Evolutionary conservation across 2,329 filamentous ascomycete species (phyloP).

Genomic region (Arthrinium puccinioides): DNA sequence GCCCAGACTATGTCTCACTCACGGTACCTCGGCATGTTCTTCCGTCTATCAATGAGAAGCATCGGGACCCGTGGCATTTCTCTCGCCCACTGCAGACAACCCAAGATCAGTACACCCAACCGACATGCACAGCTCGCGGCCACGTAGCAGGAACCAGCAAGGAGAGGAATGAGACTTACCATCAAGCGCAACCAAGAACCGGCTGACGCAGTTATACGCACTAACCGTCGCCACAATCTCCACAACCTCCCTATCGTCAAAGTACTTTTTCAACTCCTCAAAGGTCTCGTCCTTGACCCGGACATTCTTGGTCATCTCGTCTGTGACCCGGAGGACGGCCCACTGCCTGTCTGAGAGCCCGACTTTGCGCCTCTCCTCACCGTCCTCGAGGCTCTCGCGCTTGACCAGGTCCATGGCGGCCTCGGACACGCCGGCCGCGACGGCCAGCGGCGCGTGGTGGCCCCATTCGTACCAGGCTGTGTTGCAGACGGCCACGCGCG

Average conservation of each 20-base stretch:
- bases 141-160: neutral
- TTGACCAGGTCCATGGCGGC: constrained; percentile 40
- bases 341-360: constrained; percentile 53
- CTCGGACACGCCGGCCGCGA: constrained; percentile 47
- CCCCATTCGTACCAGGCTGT: constrained; percentile 80
- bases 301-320: constrained; percentile 76
- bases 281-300: constrained; percentile 64
- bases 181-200: constrained; percentile 76
- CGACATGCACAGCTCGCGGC: neutral
- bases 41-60: neutral
- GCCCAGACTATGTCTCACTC: neutral
- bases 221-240: constrained; percentile 71
- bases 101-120: constrained; percentile 14
- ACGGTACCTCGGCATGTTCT: neutral
- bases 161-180: constrained; percentile 37
- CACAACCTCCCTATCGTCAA: constrained; percentile 66
- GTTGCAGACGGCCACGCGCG: constrained; percentile 73
- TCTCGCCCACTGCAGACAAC: constrained; percentile 44
- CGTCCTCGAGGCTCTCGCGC: constrained; percentile 15
- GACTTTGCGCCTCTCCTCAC: constrained; percentile 16
- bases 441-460: constrained; percentile 65
- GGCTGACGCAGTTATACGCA: constrained; percentile 78
- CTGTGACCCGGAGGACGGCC: constrained; percentile 65
- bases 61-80: constrained; percentile 28
- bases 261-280: constrained; percentile 49